Percentiles rank a stretch among this genome's conserved stretches.
Evolutionary conservation across 2,329 filamentous ascomycete species (phyloP).

Genomic region (Fusarium tupiense): DNA sequence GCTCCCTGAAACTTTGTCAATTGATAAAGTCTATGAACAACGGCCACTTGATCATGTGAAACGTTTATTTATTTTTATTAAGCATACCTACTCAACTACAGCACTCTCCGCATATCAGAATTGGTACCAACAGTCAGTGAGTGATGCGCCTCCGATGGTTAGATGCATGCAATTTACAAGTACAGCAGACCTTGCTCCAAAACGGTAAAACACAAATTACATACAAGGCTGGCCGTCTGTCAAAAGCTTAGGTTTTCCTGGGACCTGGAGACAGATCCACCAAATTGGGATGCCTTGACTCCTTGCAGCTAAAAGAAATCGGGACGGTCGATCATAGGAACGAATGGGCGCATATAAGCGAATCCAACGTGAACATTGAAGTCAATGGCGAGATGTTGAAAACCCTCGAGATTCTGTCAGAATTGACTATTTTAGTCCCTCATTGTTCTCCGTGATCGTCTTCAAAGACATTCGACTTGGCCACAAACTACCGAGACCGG

Average conservation of each 20-base stretch:
- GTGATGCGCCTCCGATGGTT: slow-evolving; percentile 15
- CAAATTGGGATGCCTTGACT: slow-evolving; percentile 21
- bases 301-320: slow-evolving; percentile 34
- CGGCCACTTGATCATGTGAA: not conserved
- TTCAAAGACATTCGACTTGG: slow-evolving; percentile 17
- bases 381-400: not conserved
- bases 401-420: not conserved
- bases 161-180: slow-evolving; percentile 36
- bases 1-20: slow-evolving; percentile 5
- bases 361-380: not conserved
- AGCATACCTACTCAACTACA: not conserved
- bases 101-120: not conserved
- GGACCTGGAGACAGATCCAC: slow-evolving; percentile 36
- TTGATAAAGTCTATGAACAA: not conserved
- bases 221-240: slow-evolving; percentile 33
- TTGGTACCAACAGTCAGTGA: slow-evolving; percentile 6
- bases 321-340: slow-evolving; percentile 24
- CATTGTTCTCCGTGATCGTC: not conserved
- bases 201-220: slow-evolving; percentile 32
- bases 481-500: slow-evolving; percentile 22
- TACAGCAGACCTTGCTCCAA: slow-evolving; percentile 24
- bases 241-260: slow-evolving; percentile 30
- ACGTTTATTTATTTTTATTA: not conserved
- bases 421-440: not conserved
- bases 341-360: slow-evolving; percentile 15